Conservation (phyloP, 805 yeast species). For the Yarrowia divulgata region DNA sequence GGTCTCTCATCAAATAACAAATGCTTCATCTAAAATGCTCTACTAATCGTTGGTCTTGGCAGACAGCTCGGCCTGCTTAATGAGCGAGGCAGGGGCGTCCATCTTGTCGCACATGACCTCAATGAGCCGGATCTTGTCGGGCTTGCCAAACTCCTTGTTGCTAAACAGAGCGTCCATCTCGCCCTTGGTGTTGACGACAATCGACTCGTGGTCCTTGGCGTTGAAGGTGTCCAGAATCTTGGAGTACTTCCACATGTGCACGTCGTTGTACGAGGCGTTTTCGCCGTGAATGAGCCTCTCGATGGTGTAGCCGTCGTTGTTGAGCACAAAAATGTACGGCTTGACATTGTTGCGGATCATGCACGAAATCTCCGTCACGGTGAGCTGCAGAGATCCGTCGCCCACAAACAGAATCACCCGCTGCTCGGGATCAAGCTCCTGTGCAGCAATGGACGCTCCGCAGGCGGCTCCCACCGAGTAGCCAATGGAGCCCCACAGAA, state of each 20-base stretch:
- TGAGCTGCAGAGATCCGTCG: constrained; percentile 72
- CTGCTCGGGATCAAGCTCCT: constrained; percentile 56
- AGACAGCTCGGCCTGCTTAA: constrained; percentile 70
- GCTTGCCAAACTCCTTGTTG: constrained; percentile 53
- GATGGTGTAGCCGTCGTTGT: constrained; percentile 71
- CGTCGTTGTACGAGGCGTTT: constrained; percentile 63
- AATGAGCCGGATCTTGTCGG: constrained; percentile 59
- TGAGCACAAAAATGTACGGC: constrained; percentile 66
- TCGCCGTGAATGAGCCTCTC: constrained; percentile 68
- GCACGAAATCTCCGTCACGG: constrained; percentile 69
- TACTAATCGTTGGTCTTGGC: constrained; percentile 55
- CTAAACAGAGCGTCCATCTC: constrained; percentile 57
- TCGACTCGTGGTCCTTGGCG: constrained; percentile 56
- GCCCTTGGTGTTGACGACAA: constrained; percentile 57
- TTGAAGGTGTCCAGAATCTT: constrained; percentile 60
- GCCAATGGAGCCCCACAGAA: constrained; percentile 72
- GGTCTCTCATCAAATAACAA: no score
- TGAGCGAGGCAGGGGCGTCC: constrained; percentile 70
- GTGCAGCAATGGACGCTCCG: constrained; percentile 67
- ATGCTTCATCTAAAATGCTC: neutral
- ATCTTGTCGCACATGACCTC: constrained; percentile 65
- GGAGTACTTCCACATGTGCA: constrained; percentile 67
- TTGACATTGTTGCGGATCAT: constrained; percentile 61
- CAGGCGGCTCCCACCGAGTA: constrained; percentile 68
- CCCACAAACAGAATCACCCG: constrained; percentile 69